Conservation (phyloP, 805 yeast species). For the Candida arabinofermentans region DNA sequence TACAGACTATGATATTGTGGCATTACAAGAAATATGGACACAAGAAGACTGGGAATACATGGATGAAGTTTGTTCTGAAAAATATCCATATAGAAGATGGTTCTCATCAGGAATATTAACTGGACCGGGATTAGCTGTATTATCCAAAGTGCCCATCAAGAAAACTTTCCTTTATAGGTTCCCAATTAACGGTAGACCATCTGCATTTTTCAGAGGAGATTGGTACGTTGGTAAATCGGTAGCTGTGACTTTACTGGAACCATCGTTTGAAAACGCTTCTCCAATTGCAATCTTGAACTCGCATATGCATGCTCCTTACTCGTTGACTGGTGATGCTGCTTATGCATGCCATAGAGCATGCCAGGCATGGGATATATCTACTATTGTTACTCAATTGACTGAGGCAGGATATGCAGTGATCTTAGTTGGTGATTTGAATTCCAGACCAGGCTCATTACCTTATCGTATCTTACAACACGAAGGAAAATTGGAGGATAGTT, state of each 20-base stretch:
- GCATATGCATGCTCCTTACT: constrained; percentile 97
- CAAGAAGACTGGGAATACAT: constrained; percentile 76
- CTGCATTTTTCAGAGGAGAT: constrained; percentile 92
- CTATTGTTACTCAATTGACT: constrained; percentile 54
- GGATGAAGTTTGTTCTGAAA: constrained; percentile 36
- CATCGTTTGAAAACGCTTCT: constrained; percentile 40
- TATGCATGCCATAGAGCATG: constrained; percentile 87
- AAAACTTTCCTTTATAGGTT: constrained; percentile 76
- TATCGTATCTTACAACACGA: constrained; percentile 66
- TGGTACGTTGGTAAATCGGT: constrained; percentile 95
- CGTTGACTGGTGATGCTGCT: constrained; percentile 77
- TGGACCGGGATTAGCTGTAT: constrained; percentile 88
- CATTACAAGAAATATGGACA: constrained; percentile 95
- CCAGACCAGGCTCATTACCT: constrained; percentile 82
- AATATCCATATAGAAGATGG: constrained; percentile 61
- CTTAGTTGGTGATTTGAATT: constrained; percentile 90
- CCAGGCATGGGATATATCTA: constrained; percentile 94
- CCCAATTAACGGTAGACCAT: constrained; percentile 91
- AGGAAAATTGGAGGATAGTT: constrained; percentile 72
- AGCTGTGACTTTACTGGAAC: constrained; percentile 65
- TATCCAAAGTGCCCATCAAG: constrained; percentile 81
- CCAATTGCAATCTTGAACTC: constrained; percentile 81
- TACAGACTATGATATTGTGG: constrained; percentile 69
- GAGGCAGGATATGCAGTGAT: constrained; percentile 80
- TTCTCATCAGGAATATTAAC: constrained; percentile 82